Evolutionary conservation across 2,329 filamentous ascomycete genomes (phyloP), one percentile per base, ranked within the genome.

Genomic region (Dothideomycetes sp.): DNA sequence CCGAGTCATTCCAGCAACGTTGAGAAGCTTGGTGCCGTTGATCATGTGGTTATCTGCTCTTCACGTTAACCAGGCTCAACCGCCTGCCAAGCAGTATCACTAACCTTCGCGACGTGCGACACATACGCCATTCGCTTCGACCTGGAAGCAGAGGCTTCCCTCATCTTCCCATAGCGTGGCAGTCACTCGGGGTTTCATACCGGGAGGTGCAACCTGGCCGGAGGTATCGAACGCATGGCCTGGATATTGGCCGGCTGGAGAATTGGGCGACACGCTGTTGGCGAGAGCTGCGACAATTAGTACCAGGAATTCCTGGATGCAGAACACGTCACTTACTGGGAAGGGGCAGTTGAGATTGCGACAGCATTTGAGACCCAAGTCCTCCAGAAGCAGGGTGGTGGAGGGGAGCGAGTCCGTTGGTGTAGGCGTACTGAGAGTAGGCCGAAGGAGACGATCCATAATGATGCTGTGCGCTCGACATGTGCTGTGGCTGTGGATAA

Each of bases 91-190:
- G 22, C 7, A 7, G 22, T 7, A 24, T 19, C 15, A n/a, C 36
- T n/a, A 20, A 42, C 39, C 87, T 76, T 96, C 89, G 59, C 91
- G 75, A 51, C 91, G 78, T 39, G 89, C 89, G 43, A 96, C 91
- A 60, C 91, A 98, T 39, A 98, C 89, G 33, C 89, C 89, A 51
- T 91, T 82, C 3, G 91, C 89, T 63, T 96, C 91, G 1, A 96
- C 91, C 60, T 96, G 91, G 59, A 96, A 98, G 65, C 91, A 98
- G 20, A 96, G 70, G 58, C 87, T 96, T 23, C 91, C 91, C 58
- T 98, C 91, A 51, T 98, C 91, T 68, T 96, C 91, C 91, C 91
- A 98, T 17, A 98, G 63, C 0, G 91, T 98, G 7, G 91, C 91
- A 4, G 91, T 96, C 19, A 98, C 91, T 47, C 89, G 74, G 15